Base-by-base conservation (phyloP, 2,329 filamentous ascomycete species). In the Chrysoporthe puriensis region DNA sequence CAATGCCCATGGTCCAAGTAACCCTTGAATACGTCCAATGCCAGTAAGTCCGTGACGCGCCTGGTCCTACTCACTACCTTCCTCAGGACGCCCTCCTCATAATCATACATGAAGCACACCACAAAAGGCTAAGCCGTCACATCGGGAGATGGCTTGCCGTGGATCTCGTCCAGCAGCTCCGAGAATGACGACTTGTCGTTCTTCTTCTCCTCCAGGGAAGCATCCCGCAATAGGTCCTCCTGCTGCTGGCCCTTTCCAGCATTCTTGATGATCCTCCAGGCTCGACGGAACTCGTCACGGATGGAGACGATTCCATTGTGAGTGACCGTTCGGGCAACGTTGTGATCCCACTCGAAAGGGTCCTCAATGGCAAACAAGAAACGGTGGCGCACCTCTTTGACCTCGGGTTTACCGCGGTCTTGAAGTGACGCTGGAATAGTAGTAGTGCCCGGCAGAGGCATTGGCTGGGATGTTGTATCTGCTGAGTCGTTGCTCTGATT, bases 301-400 rank as follows among this genome's bases (percentile, higher is more conserved):
- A 97, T 96, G 0, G 90, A 86, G 1, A 92, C 90, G 70, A 97
- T 92, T 2, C 93, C 93, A 69, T 89, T 87, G 74, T 95, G 91
- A 7, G 91, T 94, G 0, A 97, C 93, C 0, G 93, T 97, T 62
- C 93, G 85, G 3, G 92, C 94, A 44, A 97, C 91, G 73, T 97
- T 97, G 78, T 97, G 93, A 52, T 93, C 90, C 2, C 89, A 79
- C 80, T 97, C 93, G 74, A 97, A 97, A 0, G 94, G 94, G 76
- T 97, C 94, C 76, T 97, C 94, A 69, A 97, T 94, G 43, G 93
- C 92, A 72, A 97, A 91, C 4, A 97, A 85, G 76, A 93, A 97
- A 14, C 93, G 88, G 74, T 94, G 88, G 2, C 91, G 87, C 16
- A 95, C 85, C 74, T 94, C 91, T 72, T 91, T 92, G 62, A 86